phyloP scores from a whole-genome alignment of 768 basidiomycete species.

The Hirschioporus abietinus region DNA sequence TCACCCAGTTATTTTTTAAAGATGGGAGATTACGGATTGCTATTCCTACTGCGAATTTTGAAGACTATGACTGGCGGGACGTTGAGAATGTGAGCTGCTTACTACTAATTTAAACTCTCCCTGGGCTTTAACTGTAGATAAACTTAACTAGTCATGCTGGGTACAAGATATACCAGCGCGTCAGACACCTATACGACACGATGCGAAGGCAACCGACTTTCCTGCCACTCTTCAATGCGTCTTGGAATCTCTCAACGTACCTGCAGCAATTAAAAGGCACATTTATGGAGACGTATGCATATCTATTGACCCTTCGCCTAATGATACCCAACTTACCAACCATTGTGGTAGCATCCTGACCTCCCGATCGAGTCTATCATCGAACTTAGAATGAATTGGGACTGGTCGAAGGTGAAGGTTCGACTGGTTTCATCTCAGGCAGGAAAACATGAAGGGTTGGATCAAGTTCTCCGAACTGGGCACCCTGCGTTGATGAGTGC shows the following conservation, averaged over 20 bases:
- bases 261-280: conserved; percentile 53
- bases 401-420: conserved; percentile 73
- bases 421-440: conserved; percentile 78
- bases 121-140: background rate
- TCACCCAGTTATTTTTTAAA: conserved; percentile 72
- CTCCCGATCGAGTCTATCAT: conserved; percentile 59
- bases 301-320: conserved; percentile 2
- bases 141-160: conserved; percentile 60
- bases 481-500: conserved; percentile 73
- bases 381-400: conserved; percentile 67
- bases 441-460: conserved; percentile 81
- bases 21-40: conserved; percentile 75
- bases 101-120: background rate
- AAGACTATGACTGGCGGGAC: conserved; percentile 77
- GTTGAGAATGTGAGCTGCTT: conserved; percentile 73
- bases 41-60: conserved; percentile 83
- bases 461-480: conserved; percentile 49
- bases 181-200: conserved; percentile 29
- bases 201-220: conserved; percentile 43
- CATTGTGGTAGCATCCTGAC: conserved; percentile 45
- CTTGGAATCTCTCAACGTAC: conserved; percentile 54
- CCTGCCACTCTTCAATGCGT: conserved; percentile 50
- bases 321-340: conserved; percentile 10
- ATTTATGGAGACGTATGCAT: conserved; percentile 41
- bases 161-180: conserved; percentile 72